These are phyloP conservation scores for Cercospora sojina DNA, from an alignment of 2,329 filamentous ascomycete species.

Conservation along the genomic window DNA sequence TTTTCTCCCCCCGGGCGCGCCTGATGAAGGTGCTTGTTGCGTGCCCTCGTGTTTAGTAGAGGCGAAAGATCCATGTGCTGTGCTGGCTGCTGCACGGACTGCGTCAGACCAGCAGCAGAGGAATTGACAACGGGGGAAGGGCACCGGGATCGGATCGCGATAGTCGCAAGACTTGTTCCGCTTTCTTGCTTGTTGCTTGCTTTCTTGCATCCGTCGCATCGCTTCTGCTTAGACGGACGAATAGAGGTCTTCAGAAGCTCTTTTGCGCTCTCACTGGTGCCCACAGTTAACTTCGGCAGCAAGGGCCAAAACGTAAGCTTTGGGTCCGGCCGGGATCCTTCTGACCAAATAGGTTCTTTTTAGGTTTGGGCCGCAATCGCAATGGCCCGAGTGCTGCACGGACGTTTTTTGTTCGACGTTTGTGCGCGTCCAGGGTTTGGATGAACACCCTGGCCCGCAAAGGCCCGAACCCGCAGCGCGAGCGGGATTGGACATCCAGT, in stretches of 20 bases:
- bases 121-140: not conserved
- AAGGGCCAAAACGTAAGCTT: slow-evolving; percentile 16
- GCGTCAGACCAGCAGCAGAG: slow-evolving; percentile 14
- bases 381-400: slow-evolving; percentile 20
- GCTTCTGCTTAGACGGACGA: slow-evolving; percentile 12
- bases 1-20: no score
- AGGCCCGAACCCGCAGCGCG: slow-evolving; percentile 24
- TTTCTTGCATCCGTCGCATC: not conserved
- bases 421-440: not conserved
- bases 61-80: not conserved
- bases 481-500: slow-evolving; percentile 16
- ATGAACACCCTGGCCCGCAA: slow-evolving; percentile 10
- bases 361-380: slow-evolving; percentile 27
- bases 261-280: slow-evolving; percentile 24
- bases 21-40: no score
- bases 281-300: slow-evolving; percentile 21
- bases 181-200: not conserved
- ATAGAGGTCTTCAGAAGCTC: slow-evolving; percentile 13
- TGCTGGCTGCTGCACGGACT: not conserved
- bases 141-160: slow-evolving; percentile 8
- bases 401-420: not conserved
- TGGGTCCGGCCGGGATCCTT: not conserved
- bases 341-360: slow-evolving; percentile 11
- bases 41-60: not conserved
- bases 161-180: not conserved